Evolutionary conservation across 2,329 filamentous ascomycete species (phyloP).

Genomic region (Fusarium papillatum): DNA sequence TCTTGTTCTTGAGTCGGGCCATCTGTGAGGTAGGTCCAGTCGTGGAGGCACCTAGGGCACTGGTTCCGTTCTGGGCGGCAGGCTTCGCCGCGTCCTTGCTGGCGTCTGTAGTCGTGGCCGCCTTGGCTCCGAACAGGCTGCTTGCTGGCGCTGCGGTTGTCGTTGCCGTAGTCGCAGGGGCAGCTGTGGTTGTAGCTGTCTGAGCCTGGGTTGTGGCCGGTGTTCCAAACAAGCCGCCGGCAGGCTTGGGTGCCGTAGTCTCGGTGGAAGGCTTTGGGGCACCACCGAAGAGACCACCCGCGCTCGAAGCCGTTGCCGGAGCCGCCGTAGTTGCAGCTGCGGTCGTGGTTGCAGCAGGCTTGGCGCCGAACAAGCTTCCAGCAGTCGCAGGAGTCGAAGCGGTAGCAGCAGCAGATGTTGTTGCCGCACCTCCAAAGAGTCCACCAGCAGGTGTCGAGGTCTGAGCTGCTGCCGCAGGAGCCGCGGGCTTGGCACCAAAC

Average conservation of each 20-base stretch:
- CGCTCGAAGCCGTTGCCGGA: slow-evolving; percentile 42
- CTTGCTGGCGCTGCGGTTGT: slow-evolving; percentile 48
- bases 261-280: slow-evolving; percentile 39
- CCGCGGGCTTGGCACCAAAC: slow-evolving; percentile 58
- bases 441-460: slow-evolving; percentile 51
- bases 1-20: slow-evolving; percentile 96
- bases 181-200: slow-evolving; percentile 39
- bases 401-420: slow-evolving; percentile 46
- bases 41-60: slow-evolving; percentile 77
- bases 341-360: slow-evolving; percentile 44
- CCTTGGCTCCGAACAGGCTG: slow-evolving; percentile 51
- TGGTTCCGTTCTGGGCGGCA: slow-evolving; percentile 48
- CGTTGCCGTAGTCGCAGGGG: slow-evolving; percentile 44
- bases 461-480: slow-evolving; percentile 48
- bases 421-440: slow-evolving; percentile 50
- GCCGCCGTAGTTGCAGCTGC: slow-evolving; percentile 42
- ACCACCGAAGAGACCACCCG: slow-evolving; percentile 43
- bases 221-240: slow-evolving; percentile 43
- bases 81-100: slow-evolving; percentile 48
- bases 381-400: slow-evolving; percentile 47
- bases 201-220: slow-evolving; percentile 35
- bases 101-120: slow-evolving; percentile 47
- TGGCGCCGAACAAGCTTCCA: slow-evolving; percentile 49
- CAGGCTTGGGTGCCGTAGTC: slow-evolving; percentile 38
- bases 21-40: slow-evolving; percentile 86